These are phyloP conservation scores for Osmanthus fragrans DNA, from an alignment of 257 asterid genomes.

Conservation along the genomic window DNA sequence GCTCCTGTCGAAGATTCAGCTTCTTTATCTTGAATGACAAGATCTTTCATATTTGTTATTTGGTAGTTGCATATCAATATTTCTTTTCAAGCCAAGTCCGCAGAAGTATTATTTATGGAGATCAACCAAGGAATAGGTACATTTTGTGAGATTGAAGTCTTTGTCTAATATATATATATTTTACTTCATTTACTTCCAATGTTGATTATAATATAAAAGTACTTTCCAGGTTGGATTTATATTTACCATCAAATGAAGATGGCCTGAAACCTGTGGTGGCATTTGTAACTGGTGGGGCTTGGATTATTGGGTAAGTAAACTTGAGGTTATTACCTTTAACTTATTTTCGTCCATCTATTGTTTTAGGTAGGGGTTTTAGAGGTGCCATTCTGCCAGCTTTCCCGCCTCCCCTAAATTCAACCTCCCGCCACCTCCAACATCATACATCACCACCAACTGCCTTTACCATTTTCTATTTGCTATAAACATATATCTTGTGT, in stretches of 20 bases:
- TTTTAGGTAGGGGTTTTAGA: not conserved
- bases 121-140: slow-evolving; percentile 90
- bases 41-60: slow-evolving; percentile 26
- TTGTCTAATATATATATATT: not conserved
- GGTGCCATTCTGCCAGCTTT: not conserved
- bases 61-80: slow-evolving; percentile 79
- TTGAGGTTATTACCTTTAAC: slow-evolving; percentile 10
- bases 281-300: slow-evolving; percentile 98
- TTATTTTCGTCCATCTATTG: not conserved
- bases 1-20: not conserved
- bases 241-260: slow-evolving; percentile 62
- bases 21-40: slow-evolving; percentile 12
- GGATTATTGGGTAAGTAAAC: slow-evolving; percentile 91
- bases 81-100: slow-evolving; percentile 80
- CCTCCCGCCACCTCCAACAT: not conserved
- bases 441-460: not conserved
- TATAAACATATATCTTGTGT: not conserved
- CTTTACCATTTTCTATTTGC: not conserved
- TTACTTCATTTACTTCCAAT: slow-evolving; percentile 13
- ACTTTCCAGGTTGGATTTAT: slow-evolving; percentile 80
- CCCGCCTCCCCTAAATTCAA: not conserved
- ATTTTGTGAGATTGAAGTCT: not conserved
- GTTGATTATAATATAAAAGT: slow-evolving; percentile 5
- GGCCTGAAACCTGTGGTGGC: slow-evolving; percentile 79
- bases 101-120: slow-evolving; percentile 83